phyloP scores from a whole-genome alignment of 805 yeast genomes.

The Wickerhamiella bombiphila region DNA sequence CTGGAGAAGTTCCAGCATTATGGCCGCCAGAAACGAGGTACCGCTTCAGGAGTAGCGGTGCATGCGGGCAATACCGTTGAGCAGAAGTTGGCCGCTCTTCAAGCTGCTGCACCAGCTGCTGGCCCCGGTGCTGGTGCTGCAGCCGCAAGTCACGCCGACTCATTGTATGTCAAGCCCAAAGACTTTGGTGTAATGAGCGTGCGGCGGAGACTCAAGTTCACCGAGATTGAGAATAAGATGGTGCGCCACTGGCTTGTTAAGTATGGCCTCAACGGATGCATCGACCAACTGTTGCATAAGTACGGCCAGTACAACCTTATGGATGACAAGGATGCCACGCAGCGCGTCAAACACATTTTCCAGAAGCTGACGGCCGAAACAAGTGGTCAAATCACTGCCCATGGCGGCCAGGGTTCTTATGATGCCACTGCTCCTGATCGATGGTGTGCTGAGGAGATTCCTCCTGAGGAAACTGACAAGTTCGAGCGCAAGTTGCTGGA shows the following conservation, averaged over 20 bases:
- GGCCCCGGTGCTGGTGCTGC: not conserved
- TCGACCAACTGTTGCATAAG: not conserved
- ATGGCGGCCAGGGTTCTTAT: not conserved
- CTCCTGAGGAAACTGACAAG: not conserved
- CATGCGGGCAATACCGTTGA: too few species aligned
- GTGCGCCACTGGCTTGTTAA: not conserved
- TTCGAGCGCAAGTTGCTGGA: not conserved
- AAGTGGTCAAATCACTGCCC: not conserved
- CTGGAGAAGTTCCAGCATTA: not conserved
- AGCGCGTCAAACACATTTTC: not conserved
- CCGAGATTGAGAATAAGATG: not conserved
- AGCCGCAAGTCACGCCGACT: not conserved
- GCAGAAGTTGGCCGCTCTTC: too few species aligned
- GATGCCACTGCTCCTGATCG: not conserved
- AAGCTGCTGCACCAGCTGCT: too few species aligned
- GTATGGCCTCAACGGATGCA: not conserved
- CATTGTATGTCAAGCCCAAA: not conserved
- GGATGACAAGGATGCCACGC: not conserved
- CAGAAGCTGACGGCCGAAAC: constrained; percentile 1
- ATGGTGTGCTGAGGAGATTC: not conserved
- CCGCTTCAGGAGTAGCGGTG: not conserved
- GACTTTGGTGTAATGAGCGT: not conserved
- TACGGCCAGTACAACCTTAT: not conserved
- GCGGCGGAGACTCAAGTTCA: not conserved
- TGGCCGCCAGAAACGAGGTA: not conserved